Conservation (phyloP, 768 basidiomycete species). For the Termitomyces sp. region DNA sequence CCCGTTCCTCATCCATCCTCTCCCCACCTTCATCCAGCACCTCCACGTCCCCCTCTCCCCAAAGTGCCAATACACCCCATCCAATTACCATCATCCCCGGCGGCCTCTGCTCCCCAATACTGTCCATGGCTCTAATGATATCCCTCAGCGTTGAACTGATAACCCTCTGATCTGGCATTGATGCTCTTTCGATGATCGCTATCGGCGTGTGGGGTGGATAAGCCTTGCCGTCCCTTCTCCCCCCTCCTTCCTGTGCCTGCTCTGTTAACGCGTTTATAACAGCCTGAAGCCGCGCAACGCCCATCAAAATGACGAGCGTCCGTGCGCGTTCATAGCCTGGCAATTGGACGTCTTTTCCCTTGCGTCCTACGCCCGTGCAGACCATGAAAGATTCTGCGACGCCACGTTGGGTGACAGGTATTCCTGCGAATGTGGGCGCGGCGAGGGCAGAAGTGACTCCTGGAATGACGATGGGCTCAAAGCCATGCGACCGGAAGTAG, state of each 20-base stretch:
- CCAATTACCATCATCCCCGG: slow-evolving; percentile 97
- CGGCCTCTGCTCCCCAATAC: slow-evolving; percentile 79
- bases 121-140: slow-evolving; percentile 66
- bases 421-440: slow-evolving; percentile 83
- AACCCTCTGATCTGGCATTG: slow-evolving; percentile 87
- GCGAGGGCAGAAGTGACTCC: slow-evolving; percentile 89
- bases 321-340: slow-evolving; percentile 82
- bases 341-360: slow-evolving; percentile 76
- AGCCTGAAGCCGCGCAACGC: slow-evolving; percentile 77
- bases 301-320: slow-evolving; percentile 89
- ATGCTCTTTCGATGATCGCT: slow-evolving; percentile 92
- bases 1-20: slow-evolving; percentile 36
- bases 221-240: slow-evolving; percentile 27
- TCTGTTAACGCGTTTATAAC: slow-evolving; percentile 58
- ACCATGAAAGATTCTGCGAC: slow-evolving; percentile 86
- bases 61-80: slow-evolving; percentile 80
- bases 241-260: slow-evolving; percentile 16
- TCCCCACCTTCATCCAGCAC: slow-evolving; percentile 59
- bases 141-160: slow-evolving; percentile 71
- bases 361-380: slow-evolving; percentile 90
- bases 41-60: slow-evolving; percentile 62
- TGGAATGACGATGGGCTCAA: slow-evolving; percentile 80
- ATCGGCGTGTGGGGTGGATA: slow-evolving; percentile 82
- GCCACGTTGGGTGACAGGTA: slow-evolving; percentile 94
- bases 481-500: slow-evolving; percentile 83